Conservation (phyloP, 768 basidiomycete species). For the Agaricus sinodeliciosus region DNA sequence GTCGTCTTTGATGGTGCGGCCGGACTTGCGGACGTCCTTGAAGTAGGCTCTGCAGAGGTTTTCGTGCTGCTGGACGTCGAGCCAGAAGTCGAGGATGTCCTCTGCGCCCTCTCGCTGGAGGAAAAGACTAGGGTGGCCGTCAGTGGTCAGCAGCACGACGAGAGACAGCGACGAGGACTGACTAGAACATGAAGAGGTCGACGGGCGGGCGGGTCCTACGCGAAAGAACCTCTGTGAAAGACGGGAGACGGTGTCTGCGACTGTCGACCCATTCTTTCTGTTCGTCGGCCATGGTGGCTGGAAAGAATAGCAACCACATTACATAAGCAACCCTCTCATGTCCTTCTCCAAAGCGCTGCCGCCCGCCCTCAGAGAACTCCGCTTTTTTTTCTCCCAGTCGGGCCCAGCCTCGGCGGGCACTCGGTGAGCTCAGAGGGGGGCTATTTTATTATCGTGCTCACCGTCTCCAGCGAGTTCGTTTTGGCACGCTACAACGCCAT, state of each 20-base stretch:
- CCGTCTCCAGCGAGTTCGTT: conserved; percentile 65
- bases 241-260: conserved; percentile 74
- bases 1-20: conserved; percentile 87
- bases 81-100: conserved; percentile 97
- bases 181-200: conserved; percentile 99
- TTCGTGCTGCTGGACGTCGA: conserved; percentile 99
- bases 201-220: conserved; percentile 90
- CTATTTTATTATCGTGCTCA: conserved; percentile 8
- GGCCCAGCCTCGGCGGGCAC: conserved; percentile 73
- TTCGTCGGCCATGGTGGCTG: conserved; percentile 38
- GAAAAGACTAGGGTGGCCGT: conserved; percentile 59
- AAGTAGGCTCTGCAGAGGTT: conserved; percentile 98
- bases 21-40: conserved; percentile 96
- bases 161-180: conserved; percentile 29
- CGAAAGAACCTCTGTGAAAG: conserved; percentile 86
- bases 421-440: conserved; percentile 50
- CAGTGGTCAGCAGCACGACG: neutral
- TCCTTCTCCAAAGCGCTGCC: conserved; percentile 64
- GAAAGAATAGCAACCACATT: conserved; percentile 26
- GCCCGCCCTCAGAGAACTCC: conserved; percentile 74
- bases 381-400: conserved; percentile 75
- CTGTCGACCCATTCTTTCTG: conserved; percentile 72
- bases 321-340: conserved; percentile 22
- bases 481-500: conserved; percentile 64
- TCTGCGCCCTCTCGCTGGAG: conserved; percentile 94